phyloP scores from a whole-genome alignment of 2,329 filamentous ascomycete species.

The Colletotrichum musicola region DNA sequence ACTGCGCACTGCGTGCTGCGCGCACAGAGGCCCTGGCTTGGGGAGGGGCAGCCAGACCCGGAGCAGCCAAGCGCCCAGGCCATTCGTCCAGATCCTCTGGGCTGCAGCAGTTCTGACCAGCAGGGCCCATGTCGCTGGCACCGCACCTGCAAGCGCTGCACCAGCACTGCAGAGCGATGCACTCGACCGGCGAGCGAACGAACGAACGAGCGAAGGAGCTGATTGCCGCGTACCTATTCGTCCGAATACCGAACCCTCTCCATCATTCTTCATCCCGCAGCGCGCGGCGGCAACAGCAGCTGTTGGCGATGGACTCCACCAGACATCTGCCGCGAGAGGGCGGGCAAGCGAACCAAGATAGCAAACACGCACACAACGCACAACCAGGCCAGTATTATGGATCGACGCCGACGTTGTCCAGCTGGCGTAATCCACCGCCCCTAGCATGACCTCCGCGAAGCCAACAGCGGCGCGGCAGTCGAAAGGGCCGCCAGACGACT shows the following conservation, averaged over 20 bases:
- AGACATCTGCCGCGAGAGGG: neutral
- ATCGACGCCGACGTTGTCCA: conserved; percentile 5
- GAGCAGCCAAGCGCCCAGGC: conserved; percentile 17
- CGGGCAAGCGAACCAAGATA: neutral
- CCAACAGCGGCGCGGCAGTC: too few species aligned
- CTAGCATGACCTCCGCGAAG: neutral
- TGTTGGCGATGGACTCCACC: neutral
- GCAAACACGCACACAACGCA: too few species aligned
- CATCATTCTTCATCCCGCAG: conserved; percentile 23
- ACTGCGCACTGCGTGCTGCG: conserved; percentile 3
- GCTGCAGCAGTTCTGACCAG: conserved; percentile 37
- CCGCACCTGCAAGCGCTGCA: conserved; percentile 24
- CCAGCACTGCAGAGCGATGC: neutral
- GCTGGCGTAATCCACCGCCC: neutral
- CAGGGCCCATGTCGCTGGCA: conserved; percentile 38
- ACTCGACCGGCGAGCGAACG: conserved; percentile 13
- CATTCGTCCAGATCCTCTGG: conserved; percentile 34
- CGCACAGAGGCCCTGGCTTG: conserved; percentile 5
- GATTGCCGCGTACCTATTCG: conserved; percentile 7
- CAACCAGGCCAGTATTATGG: neutral
- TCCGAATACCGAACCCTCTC: conserved; percentile 19
- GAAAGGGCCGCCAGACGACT: neutral
- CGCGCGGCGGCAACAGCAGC: neutral
- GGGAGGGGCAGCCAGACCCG: conserved; percentile 20
- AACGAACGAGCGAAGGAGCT: neutral